Base-by-base conservation (phyloP, 73 alveolate species). In the Tetrahymena borealis region DNA sequence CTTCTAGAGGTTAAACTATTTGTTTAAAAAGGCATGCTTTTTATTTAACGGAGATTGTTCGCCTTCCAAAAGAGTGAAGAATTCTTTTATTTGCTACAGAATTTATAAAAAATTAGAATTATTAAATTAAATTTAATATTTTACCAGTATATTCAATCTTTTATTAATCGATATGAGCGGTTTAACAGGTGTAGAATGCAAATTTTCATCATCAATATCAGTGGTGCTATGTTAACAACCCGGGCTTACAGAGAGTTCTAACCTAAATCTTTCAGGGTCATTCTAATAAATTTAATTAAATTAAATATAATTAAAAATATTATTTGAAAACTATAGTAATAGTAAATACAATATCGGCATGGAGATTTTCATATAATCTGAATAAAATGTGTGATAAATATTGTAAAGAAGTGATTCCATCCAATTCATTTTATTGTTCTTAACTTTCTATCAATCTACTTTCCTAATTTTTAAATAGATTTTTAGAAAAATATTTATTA, bases 231-330 rank as follows among this genome's bases (percentile, higher is more conserved):
- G 85, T 36, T 93, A 20, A 35, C 78, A 38, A 39, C 95, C 95
- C 38, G 60, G 93, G 18, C 93, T 79, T 10, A 93, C 93, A 79
- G 93, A 79, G n/a, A 93, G 91, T 39, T 93, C 95, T 13, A 93
- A 60, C 79, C 95, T 93, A 39, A 93, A 93, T 93, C 95, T 79
- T 33, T 93, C 91, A 78, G 93, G 93, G 78, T 93, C 95, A 60
- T 85, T 85, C 78, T 93, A 38, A 38, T 39, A 41, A 39, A 24
- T 13, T 60, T 60, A n/a, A n/a, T n/a, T 60, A 1, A 60, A 24
- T n/a, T 24, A 13, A 60, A 60, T 60, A 24, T 24, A 60, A n/a
- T 60, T n/a, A 0, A 60, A 24, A 0, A 60, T 15, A n/a, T 1
- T 18, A 24, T 60, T 60, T 60, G n/a, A 43, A 5, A 4, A 4